Conservation (phyloP, 768 basidiomycete genomes). For the Collybiopsis luxurians region DNA sequence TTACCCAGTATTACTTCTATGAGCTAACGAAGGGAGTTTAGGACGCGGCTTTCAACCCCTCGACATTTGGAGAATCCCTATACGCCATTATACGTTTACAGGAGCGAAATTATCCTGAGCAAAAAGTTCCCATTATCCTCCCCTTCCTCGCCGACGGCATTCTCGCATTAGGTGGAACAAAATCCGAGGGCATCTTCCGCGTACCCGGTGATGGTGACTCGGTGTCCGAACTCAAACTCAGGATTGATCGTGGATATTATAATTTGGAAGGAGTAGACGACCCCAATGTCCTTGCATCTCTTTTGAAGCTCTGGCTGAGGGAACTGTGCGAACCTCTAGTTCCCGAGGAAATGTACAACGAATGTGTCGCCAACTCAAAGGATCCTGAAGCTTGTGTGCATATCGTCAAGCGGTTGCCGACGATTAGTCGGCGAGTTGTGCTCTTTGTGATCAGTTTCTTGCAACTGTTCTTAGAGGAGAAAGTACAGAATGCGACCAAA, state of each 20-base stretch:
- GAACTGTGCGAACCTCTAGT: slow-evolving; percentile 92
- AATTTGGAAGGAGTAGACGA: slow-evolving; percentile 88
- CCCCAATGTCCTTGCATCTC: slow-evolving; percentile 84
- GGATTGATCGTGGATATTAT: slow-evolving; percentile 90
- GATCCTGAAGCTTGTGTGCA: slow-evolving; percentile 69
- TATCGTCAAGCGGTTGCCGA: slow-evolving; percentile 77
- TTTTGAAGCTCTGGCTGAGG: slow-evolving; percentile 91
- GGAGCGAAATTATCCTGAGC: slow-evolving; percentile 79
- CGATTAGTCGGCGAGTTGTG: slow-evolving; percentile 82
- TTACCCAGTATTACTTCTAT: not conserved
- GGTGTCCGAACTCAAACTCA: slow-evolving; percentile 83
- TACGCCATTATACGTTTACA: slow-evolving; percentile 83
- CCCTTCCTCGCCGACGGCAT: slow-evolving; percentile 94
- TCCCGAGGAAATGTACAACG: slow-evolving; percentile 89
- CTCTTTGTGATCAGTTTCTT: slow-evolving; percentile 89
- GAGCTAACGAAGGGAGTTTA: slow-evolving; percentile 20
- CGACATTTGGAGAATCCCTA: slow-evolving; percentile 89
- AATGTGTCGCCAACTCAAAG: slow-evolving; percentile 70
- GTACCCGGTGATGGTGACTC: slow-evolving; percentile 89
- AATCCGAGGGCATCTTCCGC: slow-evolving; percentile 89
- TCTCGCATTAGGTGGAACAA: slow-evolving; percentile 81
- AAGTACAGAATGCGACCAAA: slow-evolving; percentile 70
- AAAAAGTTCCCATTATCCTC: slow-evolving; percentile 88
- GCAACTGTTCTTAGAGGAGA: slow-evolving; percentile 82
- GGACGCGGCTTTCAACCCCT: slow-evolving; percentile 94